Conservation (phyloP, 768 basidiomycete genomes). For the Tricholoma matsutake region DNA sequence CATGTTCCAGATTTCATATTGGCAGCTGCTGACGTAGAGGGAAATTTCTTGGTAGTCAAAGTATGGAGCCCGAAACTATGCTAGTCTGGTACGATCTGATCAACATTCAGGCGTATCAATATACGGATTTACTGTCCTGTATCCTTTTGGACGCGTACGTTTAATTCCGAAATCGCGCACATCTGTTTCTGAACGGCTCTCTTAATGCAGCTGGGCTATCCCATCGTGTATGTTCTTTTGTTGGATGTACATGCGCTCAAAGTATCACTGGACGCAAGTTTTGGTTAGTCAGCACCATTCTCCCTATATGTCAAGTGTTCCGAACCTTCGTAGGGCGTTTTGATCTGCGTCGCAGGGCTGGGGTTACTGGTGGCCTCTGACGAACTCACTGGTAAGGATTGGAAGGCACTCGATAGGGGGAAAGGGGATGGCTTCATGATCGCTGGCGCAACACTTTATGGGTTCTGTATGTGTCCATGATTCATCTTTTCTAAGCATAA, state of each 20-base stretch:
- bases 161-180: not conserved
- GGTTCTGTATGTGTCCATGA: constrained; percentile 62
- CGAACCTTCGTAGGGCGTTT: constrained; percentile 49
- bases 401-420: constrained; percentile 56
- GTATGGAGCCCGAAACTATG: constrained; percentile 24
- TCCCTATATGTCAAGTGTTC: not conserved
- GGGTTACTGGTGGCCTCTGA: constrained; percentile 81
- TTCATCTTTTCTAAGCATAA: not conserved
- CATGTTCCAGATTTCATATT: constrained; percentile 62
- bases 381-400: constrained; percentile 74
- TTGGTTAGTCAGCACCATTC: constrained; percentile 41
- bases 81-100: not conserved
- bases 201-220: constrained; percentile 70
- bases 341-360: constrained; percentile 72
- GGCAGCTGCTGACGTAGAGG: constrained; percentile 82
- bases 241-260: constrained; percentile 78
- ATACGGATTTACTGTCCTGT: constrained; percentile 83
- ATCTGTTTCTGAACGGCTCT: constrained; percentile 2
- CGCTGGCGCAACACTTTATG: constrained; percentile 80
- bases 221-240: constrained; percentile 82
- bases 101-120: constrained; percentile 64
- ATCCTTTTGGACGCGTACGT: constrained; percentile 88
- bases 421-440: constrained; percentile 89
- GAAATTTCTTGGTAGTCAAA: constrained; percentile 83
- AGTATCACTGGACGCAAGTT: constrained; percentile 82